A percentile compares a stretch with the other conserved stretches of the same genome.
Conservation (phyloP, 805 yeast species). For the Novakomyces olei region DNA sequence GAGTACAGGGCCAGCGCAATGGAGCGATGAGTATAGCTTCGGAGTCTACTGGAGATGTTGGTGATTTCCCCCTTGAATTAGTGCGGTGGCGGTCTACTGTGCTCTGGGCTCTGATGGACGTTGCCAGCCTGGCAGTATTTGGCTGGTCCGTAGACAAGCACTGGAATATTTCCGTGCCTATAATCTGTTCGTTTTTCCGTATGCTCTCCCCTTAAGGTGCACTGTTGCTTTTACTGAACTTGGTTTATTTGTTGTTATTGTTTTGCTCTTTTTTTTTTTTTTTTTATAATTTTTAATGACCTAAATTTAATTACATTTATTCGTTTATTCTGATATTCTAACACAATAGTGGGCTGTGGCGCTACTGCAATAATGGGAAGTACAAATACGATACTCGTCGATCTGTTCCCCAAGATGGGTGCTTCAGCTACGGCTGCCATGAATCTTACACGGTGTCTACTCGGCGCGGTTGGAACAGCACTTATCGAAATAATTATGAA, state of each 20-base stretch:
- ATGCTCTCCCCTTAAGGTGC: too few species aligned
- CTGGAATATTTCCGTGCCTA: slow-evolving; percentile 5
- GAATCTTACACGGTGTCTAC: slow-evolving; percentile 47
- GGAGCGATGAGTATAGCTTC: too few species aligned
- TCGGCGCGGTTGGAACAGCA: slow-evolving; percentile 51
- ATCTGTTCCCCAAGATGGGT: slow-evolving; percentile 42
- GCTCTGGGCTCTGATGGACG: background rate
- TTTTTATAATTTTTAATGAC: slow-evolving; percentile 1
- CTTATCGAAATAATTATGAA: slow-evolving; percentile 39
- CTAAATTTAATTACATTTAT: slow-evolving; percentile 6
- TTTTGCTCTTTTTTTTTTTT: slow-evolving; percentile 3
- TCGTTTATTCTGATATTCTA: slow-evolving; percentile 6
- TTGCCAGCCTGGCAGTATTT: slow-evolving; percentile 4
- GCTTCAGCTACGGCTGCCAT: slow-evolving; percentile 57
- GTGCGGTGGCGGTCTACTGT: slow-evolving; percentile 5
- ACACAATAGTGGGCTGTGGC: slow-evolving; percentile 5
- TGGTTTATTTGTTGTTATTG: slow-evolving; percentile 2
- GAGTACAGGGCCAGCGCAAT: background rate
- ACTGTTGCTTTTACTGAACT: too few species aligned
- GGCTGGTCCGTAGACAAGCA: slow-evolving; percentile 7
- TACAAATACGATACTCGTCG: slow-evolving; percentile 47
- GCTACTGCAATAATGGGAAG: slow-evolving; percentile 12
- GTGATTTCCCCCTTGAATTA: slow-evolving; percentile 5
- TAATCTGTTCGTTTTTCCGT: slow-evolving; percentile 5
- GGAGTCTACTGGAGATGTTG: too few species aligned